Base-by-base conservation (phyloP, 2,329 filamentous ascomycete species). In the Neonectria magnoliae region DNA sequence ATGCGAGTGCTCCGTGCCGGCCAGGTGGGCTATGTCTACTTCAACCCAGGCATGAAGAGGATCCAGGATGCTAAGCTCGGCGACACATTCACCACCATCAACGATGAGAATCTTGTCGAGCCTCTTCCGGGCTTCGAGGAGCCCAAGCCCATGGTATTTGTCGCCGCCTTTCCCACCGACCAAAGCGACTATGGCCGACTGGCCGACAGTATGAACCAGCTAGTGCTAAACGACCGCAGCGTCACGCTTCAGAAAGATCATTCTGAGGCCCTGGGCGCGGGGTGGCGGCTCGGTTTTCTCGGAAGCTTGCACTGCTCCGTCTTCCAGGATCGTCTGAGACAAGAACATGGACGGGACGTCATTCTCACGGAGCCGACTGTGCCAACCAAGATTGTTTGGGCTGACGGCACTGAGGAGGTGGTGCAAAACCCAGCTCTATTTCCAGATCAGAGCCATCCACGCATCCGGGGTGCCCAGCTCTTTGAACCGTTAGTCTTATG, bases 251-350 rank as follows among this genome's bases (percentile, higher is more conserved):
- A 94, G 72, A 98, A 98, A 77, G 96, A 98, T 76, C 93, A 93
- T 27, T 98, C 94, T 0, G 94, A 98, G 75, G 96, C 96, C 1
- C 84, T 99, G 0, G 96, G 96, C 1, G 93, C 95, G 1, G 96
- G 96, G 2, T 99, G 96, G 91, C 90, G 96, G 50, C 82, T 99
- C 11, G 96, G 96, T 0, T 99, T 99, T 76, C 81, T 99, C 4
- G 96, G 96, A n/a, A 98, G 94, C 13, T 83, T 99, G 52, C 96
- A 99, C 78, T 98, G 96, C 81, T 98, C 94, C n/a, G 96, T 99
- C 5, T 99, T 99, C 73, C 94, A 99, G 80, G 96, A 99, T 79
- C 92, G 96, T 1, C 82, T 99, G 57, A 90, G 93, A 47, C 94
- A 98, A 79, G 96, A 99, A 78, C 94, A 99, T 74, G 96, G 95